Base-by-base conservation (phyloP, 108 stramenopile genomes). In the Mediolabrus comicus region DNA sequence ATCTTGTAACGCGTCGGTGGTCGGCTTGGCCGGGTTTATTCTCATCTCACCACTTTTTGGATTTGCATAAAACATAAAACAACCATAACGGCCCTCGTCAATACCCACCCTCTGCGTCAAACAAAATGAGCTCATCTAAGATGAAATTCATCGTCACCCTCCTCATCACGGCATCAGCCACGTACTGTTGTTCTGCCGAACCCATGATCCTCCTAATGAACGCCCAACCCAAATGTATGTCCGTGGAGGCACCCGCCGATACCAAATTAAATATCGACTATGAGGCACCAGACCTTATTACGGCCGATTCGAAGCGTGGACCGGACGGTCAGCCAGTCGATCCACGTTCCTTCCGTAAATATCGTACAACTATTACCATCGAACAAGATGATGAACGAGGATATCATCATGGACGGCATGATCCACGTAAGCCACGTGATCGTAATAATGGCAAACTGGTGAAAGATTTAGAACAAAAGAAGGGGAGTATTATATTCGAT, bases 191-290 rank as follows among this genome's bases (percentile, higher is more conserved):
- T n/a, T 49, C 71, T 28, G 77, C 69, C 39, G 61, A 72, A 33
- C 82, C 82, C 51, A 75, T 74, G 69, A 53, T 83, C 27, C 38
- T 83, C 3, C 61, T 86, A 19, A 82, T 35, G 34, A 81, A 67
- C 19, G 62, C 66, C 14, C 78, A 74, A 38, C 53, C 85, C 57
- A 77, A 86, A 59, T 89, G 88, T 56, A 41, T 85, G 52, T 57
- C 67, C 26, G 74, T 81, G 6, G 81, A 85, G 63, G 83, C 80
- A 13, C 82, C 86, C 25, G 65, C 74, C 58, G 84, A 87, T 33
- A 71, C 84, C 33, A 17, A 72, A 26, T 53, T 89, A 14, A 75
- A 59, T 28, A 67, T 89, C 24, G 32, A 76, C 33, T 89, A 85
- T 53, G 83, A 85, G 51, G 88, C 88, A 34, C 86, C 88, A 38